Evolutionary conservation across 345 rosid species (phyloP), one percentile per base, ranked within the genome.

Genomic region (Populus alba): DNA sequence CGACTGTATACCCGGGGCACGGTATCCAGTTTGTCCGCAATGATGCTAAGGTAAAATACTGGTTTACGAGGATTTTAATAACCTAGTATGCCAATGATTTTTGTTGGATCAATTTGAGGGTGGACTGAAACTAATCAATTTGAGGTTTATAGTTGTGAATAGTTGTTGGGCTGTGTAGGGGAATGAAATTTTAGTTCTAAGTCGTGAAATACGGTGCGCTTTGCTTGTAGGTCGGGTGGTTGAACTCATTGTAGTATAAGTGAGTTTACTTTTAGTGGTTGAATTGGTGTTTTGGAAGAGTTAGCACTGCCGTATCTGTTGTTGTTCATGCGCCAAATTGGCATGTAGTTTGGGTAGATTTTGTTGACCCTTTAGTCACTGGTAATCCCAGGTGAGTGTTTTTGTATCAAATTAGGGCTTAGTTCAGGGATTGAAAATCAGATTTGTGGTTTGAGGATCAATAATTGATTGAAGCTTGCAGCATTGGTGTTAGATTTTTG

Each of bases 11-110:
- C 82, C 98, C 97, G 16, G 97, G 97, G 13, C 98, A 92, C 63
- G 92, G 98, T 38, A 93, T 92, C 38, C 97, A 93, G 73, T 93
- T 90, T 78, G 97, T 93, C 29, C 95, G 98, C 69, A 93, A 93
- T 23, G 95, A 90, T 85, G 97, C 97, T 2, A 92, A 90, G 94
- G 98, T 90, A 83, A 23, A n/a, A 12, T 39, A 3, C 8, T 49
- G 15, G 77, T 7, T 49, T 25, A 2, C 7, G 6, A 47, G 6
- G 6, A 15, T 16, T 47, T 47, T 67, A 13, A 4, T 43, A 29
- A 20, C 9, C n/a, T 18, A n/a, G 31, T 2, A n/a, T 53, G 18
- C 38, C 23, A n/a, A 16, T 68, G 20, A 51, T 37, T 63, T 16
- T 35, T 12, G 47, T 78, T 38, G 27, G 63, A 49, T 78, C 27